Conservation (phyloP, 2,329 filamentous ascomycete genomes). For the Aspergillus glaucus region DNA sequence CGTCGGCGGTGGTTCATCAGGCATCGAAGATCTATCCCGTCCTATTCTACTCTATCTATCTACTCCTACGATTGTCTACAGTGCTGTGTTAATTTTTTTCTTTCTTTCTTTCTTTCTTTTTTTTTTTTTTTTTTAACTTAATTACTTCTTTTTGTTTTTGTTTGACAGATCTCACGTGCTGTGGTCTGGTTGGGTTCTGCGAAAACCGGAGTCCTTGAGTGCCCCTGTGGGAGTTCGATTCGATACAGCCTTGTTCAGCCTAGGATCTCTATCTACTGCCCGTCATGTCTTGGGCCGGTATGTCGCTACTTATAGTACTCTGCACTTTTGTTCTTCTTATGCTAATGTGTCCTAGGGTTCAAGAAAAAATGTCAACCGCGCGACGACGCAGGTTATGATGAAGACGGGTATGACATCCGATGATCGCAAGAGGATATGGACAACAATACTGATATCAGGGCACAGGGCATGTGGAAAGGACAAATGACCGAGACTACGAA, state of each 20-base stretch:
- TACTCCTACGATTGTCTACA: too few relatives aligned
- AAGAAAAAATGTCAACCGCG: conserved; percentile 98
- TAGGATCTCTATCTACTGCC: conserved; percentile 5
- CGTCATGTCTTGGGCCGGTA: conserved; percentile 68
- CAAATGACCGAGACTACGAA: conserved; percentile 97
- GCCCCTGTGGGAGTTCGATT: not conserved
- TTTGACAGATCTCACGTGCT: not conserved
- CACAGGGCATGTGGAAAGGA: conserved; percentile 90
- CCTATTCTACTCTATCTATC: too few relatives aligned
- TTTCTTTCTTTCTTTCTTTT: too few relatives aligned
- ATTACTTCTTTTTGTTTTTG: conserved; percentile 2
- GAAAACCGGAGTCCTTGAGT: not conserved
- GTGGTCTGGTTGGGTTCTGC: too few relatives aligned
- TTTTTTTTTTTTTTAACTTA: not conserved
- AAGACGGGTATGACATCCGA: conserved; percentile 65
- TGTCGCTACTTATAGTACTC: conserved; percentile 5
- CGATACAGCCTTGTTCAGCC: conserved; percentile 7
- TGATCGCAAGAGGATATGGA: conserved; percentile 5
- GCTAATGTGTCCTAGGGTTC: conserved; percentile 52
- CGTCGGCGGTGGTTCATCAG: too few relatives aligned
- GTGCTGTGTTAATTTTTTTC: too few relatives aligned
- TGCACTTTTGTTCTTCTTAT: not conserved
- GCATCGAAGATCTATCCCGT: too few relatives aligned
- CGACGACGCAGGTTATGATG: conserved; percentile 99
- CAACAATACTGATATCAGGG: conserved; percentile 5